Evolutionary conservation across 2,329 filamentous ascomycete species (phyloP).

Genomic region (Aureobasidium mangrovei): DNA sequence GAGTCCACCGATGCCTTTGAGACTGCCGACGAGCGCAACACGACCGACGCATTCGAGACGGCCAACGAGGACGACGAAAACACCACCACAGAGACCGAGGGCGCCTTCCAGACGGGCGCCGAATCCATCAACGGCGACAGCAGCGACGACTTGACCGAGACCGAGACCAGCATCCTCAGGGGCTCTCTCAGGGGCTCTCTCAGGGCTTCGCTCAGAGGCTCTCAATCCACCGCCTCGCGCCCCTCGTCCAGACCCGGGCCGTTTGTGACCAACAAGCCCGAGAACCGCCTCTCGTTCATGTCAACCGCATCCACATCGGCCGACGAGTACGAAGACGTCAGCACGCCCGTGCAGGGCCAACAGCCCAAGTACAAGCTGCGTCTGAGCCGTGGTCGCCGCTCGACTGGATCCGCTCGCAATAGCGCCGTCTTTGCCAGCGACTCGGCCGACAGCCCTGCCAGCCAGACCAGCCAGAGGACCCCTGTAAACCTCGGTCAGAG

Average conservation of each 20-base stretch:
- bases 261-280: slow-evolving; percentile 39
- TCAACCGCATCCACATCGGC: slow-evolving; percentile 85
- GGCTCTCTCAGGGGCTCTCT: no score
- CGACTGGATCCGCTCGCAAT: slow-evolving; percentile 10
- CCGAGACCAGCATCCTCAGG: slow-evolving; percentile 47
- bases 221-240: slow-evolving; percentile 22
- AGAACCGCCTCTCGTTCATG: slow-evolving; percentile 60
- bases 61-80: slow-evolving; percentile 60
- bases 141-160: slow-evolving; percentile 73
- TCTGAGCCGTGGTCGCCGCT: slow-evolving; percentile 36
- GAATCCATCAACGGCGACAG: slow-evolving; percentile 64
- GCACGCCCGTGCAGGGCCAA: slow-evolving; percentile 55
- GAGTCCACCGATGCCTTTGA: slow-evolving; percentile 60
- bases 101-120: slow-evolving; percentile 82
- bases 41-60: slow-evolving; percentile 57
- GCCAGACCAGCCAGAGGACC: slow-evolving; percentile 38
- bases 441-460: slow-evolving; percentile 37
- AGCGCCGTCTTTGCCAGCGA: slow-evolving; percentile 34
- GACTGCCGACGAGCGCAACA: slow-evolving; percentile 50
- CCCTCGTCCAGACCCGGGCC: slow-evolving; percentile 23
- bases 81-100: slow-evolving; percentile 70
- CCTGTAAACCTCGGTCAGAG: slow-evolving; percentile 57
- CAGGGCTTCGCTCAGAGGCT: slow-evolving; percentile 5
- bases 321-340: slow-evolving; percentile 58
- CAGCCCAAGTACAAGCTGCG: slow-evolving; percentile 64